These are phyloP conservation scores for Penicillium aurantiogriseum DNA, from an alignment of 2,329 filamentous ascomycete genomes.

Conservation along the genomic window DNA sequence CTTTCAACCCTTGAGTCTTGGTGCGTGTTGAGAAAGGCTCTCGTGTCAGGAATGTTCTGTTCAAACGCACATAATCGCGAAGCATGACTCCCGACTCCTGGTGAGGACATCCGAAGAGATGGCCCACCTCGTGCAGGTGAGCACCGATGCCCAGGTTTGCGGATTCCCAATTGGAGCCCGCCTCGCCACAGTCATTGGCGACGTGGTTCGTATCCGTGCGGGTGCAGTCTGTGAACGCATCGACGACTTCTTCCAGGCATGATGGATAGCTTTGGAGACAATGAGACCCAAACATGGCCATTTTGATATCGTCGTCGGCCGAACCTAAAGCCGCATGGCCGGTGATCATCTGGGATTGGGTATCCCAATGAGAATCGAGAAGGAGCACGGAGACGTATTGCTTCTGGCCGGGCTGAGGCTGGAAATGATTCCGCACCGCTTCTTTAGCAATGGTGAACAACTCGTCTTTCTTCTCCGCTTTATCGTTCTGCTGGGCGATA, in stretches of 20 bases:
- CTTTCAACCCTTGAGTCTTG: slow-evolving; percentile 71
- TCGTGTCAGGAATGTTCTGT: slow-evolving; percentile 75
- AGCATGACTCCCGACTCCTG: slow-evolving; percentile 92
- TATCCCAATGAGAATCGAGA: slow-evolving; percentile 87
- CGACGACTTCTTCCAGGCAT: slow-evolving; percentile 83
- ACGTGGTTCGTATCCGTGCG: slow-evolving; percentile 77
- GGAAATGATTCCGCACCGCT: slow-evolving; percentile 76
- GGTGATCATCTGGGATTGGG: slow-evolving; percentile 63
- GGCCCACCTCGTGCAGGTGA: slow-evolving; percentile 86
- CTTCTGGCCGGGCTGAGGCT: slow-evolving; percentile 71
- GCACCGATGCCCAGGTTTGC: slow-evolving; percentile 91
- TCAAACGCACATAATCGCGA: slow-evolving; percentile 79
- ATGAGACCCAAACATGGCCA: slow-evolving; percentile 91
- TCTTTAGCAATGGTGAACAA: slow-evolving; percentile 75
- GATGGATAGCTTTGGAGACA: slow-evolving; percentile 87
- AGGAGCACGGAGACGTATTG: slow-evolving; percentile 85
- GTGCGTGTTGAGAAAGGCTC: slow-evolving; percentile 87
- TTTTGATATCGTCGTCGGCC: slow-evolving; percentile 66
- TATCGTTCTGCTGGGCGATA: slow-evolving; percentile 71
- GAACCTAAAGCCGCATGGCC: slow-evolving; percentile 85
- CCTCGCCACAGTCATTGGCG: slow-evolving; percentile 82
- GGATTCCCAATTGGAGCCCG: slow-evolving; percentile 91
- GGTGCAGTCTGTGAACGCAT: slow-evolving; percentile 87
- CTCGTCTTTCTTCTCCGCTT: slow-evolving; percentile 67
- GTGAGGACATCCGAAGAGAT: slow-evolving; percentile 85